Percentiles rank a stretch among this genome's conserved stretches.
Evolutionary conservation across 192 early-diverging fungal species (phyloP).

Genomic region (Mycoemilia scoparia): DNA sequence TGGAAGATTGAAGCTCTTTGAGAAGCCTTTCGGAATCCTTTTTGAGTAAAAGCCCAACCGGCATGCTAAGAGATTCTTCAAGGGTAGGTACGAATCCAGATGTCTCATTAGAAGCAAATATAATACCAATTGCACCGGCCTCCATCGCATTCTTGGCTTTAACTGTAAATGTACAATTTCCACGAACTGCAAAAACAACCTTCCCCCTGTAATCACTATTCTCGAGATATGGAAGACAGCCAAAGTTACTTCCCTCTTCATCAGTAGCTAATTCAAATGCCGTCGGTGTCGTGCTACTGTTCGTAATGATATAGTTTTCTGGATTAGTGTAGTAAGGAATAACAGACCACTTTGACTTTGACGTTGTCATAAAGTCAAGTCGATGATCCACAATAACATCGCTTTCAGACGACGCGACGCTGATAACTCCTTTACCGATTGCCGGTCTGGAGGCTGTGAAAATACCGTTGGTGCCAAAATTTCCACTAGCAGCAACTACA

Average conservation of each 20-base stretch:
- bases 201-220: conserved; percentile 16
- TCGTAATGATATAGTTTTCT: too few relatives aligned
- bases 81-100: conserved; percentile 11
- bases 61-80: conserved; percentile 10
- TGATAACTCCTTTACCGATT: conserved; percentile 29
- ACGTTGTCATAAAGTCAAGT: neutral
- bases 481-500: conserved; percentile 53
- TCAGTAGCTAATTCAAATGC: too few relatives aligned
- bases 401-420: conserved; percentile 38
- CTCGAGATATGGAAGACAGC: neutral
- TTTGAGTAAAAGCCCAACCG: conserved; percentile 17
- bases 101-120: conserved; percentile 26
- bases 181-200: conserved; percentile 24
- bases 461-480: conserved; percentile 45
- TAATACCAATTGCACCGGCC: conserved; percentile 30
- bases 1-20: conserved; percentile 1
- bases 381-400: neutral
- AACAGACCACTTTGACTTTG: too few relatives aligned
- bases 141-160: conserved; percentile 24
- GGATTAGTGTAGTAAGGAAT: too few relatives aligned
- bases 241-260: too few relatives aligned
- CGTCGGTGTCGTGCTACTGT: too few relatives aligned
- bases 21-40: conserved; percentile 19
- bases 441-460: conserved; percentile 32
- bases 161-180: conserved; percentile 21